Base-by-base conservation (phyloP, 1,284 basidiomycete species). In the Earliella scabrosa region DNA sequence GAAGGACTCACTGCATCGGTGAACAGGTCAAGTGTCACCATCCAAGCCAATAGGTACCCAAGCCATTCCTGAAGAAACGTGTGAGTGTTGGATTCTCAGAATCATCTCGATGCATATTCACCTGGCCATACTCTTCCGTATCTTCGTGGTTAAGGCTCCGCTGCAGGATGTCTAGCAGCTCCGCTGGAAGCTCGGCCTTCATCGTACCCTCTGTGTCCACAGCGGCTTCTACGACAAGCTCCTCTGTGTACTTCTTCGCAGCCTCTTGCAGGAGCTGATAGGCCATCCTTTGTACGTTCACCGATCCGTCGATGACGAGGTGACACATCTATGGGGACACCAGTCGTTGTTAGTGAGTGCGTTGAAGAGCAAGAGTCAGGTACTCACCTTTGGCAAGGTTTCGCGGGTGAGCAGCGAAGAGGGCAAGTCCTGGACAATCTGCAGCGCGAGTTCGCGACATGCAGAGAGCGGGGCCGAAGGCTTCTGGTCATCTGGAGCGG, bases 11-110 rank as follows among this genome's bases (percentile, higher is more conserved):
- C 94, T 9, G 94, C 90, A 68, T 92, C 85, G 31, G 81, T 78
- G 72, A 99, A 98, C 56, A 93, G 82, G 67, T 97, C 92, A 62
- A 98, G 90, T 0, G 90, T 68, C 4, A 94, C 76, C 84, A 98
- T 92, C 97, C 97, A 99, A 8, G 83, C 83, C 4, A 98, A 78
- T n/a, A 98, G 75, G 66, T 87, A 82, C 4, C 85, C 84, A 59
- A 89, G 83, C 4, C 80, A 65, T 46, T 75, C 75, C 78, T 85
- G 60, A 24, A 32, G 24, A 27, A 14, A 10, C 14, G 20, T 13
- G 23, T 63, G 20, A 60, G 45, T 8, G 4, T 16, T 1, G 4
- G 23, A 11, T 5, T 13, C 29, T n/a, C 11, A n/a, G 3, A n/a
- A 21, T 9, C n/a, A 7, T 35, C 2, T 9, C 59, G 3, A 50